Evolutionary conservation across 139 green algal species (phyloP), one percentile per base, ranked within the genome.

Genomic region (Chlorella sp.): DNA sequence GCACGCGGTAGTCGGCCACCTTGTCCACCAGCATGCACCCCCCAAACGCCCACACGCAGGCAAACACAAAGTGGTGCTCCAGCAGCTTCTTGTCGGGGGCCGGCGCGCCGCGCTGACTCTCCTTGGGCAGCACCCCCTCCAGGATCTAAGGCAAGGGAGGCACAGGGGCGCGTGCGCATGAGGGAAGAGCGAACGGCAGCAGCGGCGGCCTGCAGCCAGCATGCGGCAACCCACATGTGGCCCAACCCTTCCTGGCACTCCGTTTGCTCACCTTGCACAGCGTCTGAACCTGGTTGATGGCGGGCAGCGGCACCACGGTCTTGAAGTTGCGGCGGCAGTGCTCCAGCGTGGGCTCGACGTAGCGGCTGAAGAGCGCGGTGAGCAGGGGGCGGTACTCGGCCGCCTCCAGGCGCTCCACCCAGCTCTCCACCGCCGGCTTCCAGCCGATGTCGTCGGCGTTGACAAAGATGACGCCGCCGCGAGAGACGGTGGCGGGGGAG

Each of bases 21-120:
- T 94, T 89, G 79, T 93, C 77, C 27, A 93, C 88, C 41, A 94
- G 83, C 87, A 97, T 89, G 73, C 80, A 90, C 65, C 93, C 91
- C n/a, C 94, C 94, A 82, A 98, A 95, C 4, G 93, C 90, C 94
- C 94, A 98, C 19, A 97, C 69, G 73, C 88, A 96, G 15, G 93
- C 89, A 82, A 95, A 97, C 36, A 98, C 93, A 82, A 98, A 98
- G 76, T 95, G 82, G 79, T 91, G 79, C 84, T 98, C 93, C 67
- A 96, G 71, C 56, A 97, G 79, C 86, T 95, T 93, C 81, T 93
- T 92, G 83, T 97, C 91, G 1, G 87, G 87, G 1, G 85, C 76
- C 4, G 90, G 87, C 5, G 89, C 80, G 2, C 85, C 89, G 7
- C 86, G 71, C 60, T 80, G 79, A 25, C n/a, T 69, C 53, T 81